Conservation (phyloP, 371 early-diverging fungal species). For the Lichtheimia hyalospora region DNA sequence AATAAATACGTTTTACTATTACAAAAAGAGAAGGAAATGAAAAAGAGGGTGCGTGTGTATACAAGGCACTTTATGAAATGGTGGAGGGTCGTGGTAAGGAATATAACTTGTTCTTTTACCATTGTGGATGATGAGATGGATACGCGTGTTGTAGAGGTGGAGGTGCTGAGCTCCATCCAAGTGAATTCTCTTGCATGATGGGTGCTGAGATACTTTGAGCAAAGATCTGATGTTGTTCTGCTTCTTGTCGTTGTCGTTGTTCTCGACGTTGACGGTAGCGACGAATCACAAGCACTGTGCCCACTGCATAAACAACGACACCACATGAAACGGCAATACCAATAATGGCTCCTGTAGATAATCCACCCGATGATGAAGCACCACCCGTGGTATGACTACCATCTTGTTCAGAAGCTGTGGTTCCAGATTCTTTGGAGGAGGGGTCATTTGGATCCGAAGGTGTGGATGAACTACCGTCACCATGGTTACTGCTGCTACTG, state of each 20-base stretch:
- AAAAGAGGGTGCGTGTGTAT: not conserved
- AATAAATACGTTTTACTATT: not conserved
- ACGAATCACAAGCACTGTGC: conserved; percentile 30
- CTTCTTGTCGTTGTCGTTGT: conserved; percentile 26
- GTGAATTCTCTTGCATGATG: conserved; percentile 26
- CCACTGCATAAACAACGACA: conserved; percentile 42
- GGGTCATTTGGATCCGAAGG: conserved; percentile 1
- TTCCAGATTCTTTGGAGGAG: not conserved
- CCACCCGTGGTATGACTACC: not conserved
- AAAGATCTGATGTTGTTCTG: conserved; percentile 36
- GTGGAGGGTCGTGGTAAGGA: not conserved
- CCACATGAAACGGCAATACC: conserved; percentile 47
- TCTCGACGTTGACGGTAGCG: conserved; percentile 35
- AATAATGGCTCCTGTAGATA: conserved; percentile 40
- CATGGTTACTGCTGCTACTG: not conserved
- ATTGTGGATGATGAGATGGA: conserved; percentile 6
- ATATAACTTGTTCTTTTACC: conserved; percentile 2
- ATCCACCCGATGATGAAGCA: not conserved
- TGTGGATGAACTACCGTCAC: not conserved
- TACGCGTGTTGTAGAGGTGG: conserved; percentile 5
- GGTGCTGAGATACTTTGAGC: conserved; percentile 25
- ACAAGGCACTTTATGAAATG: conserved; percentile 1
- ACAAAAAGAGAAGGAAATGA: not conserved
- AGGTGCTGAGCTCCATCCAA: conserved; percentile 15
- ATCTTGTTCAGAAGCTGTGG: not conserved